Conservation (phyloP, 805 yeast species). For the Yarrowia hollandica region DNA sequence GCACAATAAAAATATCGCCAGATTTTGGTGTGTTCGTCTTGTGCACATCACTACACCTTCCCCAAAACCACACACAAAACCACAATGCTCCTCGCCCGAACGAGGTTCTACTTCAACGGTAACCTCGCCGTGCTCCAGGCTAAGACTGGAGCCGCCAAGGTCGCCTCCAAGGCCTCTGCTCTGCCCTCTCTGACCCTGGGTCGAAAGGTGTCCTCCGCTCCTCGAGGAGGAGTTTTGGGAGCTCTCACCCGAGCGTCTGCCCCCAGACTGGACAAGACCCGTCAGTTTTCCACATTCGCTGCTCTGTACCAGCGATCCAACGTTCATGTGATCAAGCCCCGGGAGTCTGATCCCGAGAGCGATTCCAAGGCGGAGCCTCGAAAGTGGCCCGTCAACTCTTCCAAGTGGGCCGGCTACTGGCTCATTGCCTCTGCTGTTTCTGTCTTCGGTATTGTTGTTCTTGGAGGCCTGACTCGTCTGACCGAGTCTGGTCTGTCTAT, state of each 20-base stretch:
- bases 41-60: not conserved
- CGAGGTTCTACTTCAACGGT: conserved; percentile 29
- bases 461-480: conserved; percentile 92
- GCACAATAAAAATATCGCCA: conserved; percentile 24
- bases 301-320: conserved; percentile 13
- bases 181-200: conserved; percentile 19
- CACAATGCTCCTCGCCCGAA: conserved; percentile 25
- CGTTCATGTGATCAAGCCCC: conserved; percentile 28
- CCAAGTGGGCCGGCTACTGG: conserved; percentile 78
- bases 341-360: conserved; percentile 5
- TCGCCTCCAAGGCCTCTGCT: conserved; percentile 19
- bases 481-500: conserved; percentile 95
- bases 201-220: conserved; percentile 13
- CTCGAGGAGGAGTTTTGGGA: conserved; percentile 16
- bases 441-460: conserved; percentile 92
- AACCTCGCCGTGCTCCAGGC: conserved; percentile 28
- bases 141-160: conserved; percentile 16
- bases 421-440: conserved; percentile 81
- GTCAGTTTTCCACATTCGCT: conserved; percentile 24
- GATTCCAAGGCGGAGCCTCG: conserved; percentile 4
- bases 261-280: conserved; percentile 18
- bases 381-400: conserved; percentile 44
- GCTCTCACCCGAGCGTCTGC: conserved; percentile 20
- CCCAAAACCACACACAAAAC: too few relatives aligned
- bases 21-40: not conserved